Percentiles rank a stretch among this genome's conserved stretches.
Evolutionary conservation across 495 filamentous ascomycete genomes (phyloP).

Genomic region (Filosporella fistucella): DNA sequence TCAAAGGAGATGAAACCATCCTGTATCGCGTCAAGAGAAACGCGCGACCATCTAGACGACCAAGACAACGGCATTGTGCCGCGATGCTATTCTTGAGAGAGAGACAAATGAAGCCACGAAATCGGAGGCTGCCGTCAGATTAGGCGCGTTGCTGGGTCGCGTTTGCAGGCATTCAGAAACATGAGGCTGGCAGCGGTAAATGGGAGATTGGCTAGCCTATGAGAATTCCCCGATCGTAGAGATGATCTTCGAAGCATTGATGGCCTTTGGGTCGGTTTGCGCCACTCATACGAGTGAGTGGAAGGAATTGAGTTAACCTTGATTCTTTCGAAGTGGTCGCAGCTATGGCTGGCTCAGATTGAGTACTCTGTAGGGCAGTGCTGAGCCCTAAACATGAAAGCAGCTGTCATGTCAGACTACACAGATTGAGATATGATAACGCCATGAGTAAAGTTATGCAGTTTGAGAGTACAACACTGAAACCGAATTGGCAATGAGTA

Average conservation of each 20-base stretch:
- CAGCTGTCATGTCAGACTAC: background rate
- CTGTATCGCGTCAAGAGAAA: conserved; percentile 19
- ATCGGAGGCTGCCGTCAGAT: conserved; percentile 6
- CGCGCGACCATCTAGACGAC: conserved; percentile 15
- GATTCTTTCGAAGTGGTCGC: too few species aligned
- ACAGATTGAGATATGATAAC: background rate
- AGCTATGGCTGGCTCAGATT: too few species aligned
- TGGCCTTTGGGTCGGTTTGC: background rate
- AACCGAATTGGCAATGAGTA: too few species aligned
- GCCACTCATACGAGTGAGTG: background rate
- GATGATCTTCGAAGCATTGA: conserved; percentile 13
- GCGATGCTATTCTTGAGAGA: conserved; percentile 14
- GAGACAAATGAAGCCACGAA: background rate
- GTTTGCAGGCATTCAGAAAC: conserved; percentile 14
- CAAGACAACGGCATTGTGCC: conserved; percentile 17
- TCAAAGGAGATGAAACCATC: conserved; percentile 5
- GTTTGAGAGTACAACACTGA: too few species aligned
- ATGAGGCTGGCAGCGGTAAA: conserved; percentile 15
- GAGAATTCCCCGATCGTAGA: background rate
- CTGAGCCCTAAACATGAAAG: background rate
- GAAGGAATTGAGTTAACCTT: too few species aligned
- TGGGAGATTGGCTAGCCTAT: conserved; percentile 1
- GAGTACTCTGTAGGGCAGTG: background rate
- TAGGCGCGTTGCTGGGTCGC: conserved; percentile 21
- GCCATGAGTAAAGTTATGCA: background rate